phyloP scores from a whole-genome alignment of 805 yeast species.

The Wickerhamiella vanderwaltii region DNA sequence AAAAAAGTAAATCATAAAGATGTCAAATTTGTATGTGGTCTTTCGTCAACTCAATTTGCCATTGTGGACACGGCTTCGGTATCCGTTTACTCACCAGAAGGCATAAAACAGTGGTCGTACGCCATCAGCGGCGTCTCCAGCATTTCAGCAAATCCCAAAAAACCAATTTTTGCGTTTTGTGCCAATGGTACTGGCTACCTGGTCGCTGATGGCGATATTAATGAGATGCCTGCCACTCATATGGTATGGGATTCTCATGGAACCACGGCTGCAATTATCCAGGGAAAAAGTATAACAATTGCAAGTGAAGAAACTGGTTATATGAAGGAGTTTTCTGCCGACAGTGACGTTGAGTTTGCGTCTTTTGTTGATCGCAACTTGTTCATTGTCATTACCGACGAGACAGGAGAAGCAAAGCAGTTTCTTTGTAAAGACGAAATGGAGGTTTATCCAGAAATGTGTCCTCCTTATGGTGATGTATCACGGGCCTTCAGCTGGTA shows the following conservation, averaged over 20 bases:
- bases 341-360: not conserved
- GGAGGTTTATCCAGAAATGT: conserved; percentile 14
- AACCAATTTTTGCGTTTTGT: conserved; percentile 7
- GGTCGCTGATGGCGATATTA: conserved; percentile 1
- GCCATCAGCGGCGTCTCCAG: not conserved
- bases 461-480: conserved; percentile 17
- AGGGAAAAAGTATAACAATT: not conserved
- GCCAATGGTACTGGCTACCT: conserved; percentile 2
- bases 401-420: not conserved
- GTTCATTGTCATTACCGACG: conserved; percentile 2
- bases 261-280: not conserved
- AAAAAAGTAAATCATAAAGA: not conserved
- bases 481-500: conserved; percentile 15
- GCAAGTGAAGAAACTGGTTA: not conserved
- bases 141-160: conserved; percentile 4
- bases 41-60: conserved; percentile 6
- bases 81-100: conserved; percentile 2
- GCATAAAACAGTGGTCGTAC: conserved; percentile 10
- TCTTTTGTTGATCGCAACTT: not conserved
- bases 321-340: not conserved
- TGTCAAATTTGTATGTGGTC: not conserved
- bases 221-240: conserved; percentile 1
- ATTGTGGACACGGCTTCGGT: not conserved
- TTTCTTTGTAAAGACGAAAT: conserved; percentile 3
- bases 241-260: conserved; percentile 7